These are phyloP conservation scores for Paracorniculantispora psalliotae DNA, from an alignment of 2,329 filamentous ascomycete genomes.

Conservation along the genomic window DNA sequence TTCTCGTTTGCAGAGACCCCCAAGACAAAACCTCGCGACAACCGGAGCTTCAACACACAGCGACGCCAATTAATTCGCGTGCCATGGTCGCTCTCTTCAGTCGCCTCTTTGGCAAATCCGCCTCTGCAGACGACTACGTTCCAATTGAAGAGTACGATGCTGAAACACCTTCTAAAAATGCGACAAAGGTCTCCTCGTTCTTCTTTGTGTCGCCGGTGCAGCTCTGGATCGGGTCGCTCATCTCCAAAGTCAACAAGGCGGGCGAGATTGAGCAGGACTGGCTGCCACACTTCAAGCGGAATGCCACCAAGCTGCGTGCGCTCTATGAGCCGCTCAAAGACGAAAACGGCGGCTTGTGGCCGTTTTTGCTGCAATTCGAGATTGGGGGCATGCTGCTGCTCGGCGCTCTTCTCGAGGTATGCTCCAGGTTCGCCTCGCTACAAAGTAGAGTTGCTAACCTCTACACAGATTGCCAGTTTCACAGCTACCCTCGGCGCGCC, in stretches of 20 bases:
- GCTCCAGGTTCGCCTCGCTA: neutral
- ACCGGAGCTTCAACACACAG: too few relatives aligned
- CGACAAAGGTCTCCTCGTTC: neutral
- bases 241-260: slow-evolving; percentile 1
- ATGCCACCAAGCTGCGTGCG: neutral
- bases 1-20: too few relatives aligned
- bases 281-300: slow-evolving; percentile 1
- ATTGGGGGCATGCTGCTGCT: slow-evolving; percentile 10
- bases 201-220: slow-evolving; percentile 9
- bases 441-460: neutral
- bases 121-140: neutral
- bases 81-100: neutral
- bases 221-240: slow-evolving; percentile 4
- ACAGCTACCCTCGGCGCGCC: neutral
- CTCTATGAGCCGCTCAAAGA: neutral
- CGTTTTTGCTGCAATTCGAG: slow-evolving; percentile 11
- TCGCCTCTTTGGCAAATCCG: neutral
- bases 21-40: too few relatives aligned
- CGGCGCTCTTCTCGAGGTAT: neutral
- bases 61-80: neutral
- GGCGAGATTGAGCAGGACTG: slow-evolving; percentile 3
- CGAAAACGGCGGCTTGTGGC: neutral
- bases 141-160: neutral
- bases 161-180: neutral
- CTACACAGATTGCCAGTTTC: neutral